These are phyloP conservation scores for Priceomyces haplophilus DNA, from an alignment of 805 yeast genomes.

Conservation along the genomic window DNA sequence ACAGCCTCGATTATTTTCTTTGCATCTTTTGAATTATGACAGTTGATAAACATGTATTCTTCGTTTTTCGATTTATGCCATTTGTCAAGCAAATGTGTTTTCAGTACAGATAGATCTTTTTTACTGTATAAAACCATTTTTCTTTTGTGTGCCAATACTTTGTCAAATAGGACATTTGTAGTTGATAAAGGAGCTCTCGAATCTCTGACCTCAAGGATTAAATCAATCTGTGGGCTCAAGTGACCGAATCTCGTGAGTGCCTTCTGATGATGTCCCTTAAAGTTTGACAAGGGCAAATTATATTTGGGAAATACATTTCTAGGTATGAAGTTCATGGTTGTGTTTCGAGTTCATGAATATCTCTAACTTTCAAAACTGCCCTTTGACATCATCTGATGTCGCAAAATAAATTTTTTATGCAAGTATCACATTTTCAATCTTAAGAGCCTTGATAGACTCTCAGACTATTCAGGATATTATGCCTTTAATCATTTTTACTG, in stretches of 20 bases:
- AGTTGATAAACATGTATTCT: constrained; percentile 50
- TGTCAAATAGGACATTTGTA: constrained; percentile 73
- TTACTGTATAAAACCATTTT: constrained; percentile 75
- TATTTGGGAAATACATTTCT: constrained; percentile 71
- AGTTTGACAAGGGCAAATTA: constrained; percentile 67
- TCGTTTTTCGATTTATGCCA: constrained; percentile 34
- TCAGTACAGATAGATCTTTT: constrained; percentile 56
- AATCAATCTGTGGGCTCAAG: constrained; percentile 74
- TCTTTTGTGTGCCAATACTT: constrained; percentile 52
- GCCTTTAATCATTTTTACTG: constrained; percentile 85
- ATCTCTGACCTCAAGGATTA: constrained; percentile 83
- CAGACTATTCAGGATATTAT: constrained; percentile 32
- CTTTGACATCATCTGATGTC: neutral
- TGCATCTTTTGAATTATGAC: constrained; percentile 51
- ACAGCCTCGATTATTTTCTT: constrained; percentile 48
- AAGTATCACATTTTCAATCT: too few relatives aligned
- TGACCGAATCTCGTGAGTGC: constrained; percentile 68
- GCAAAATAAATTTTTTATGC: neutral
- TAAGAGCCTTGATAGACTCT: too few relatives aligned
- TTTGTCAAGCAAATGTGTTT: constrained; percentile 26
- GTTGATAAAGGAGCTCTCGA: constrained; percentile 86
- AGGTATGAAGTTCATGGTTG: constrained; percentile 55
- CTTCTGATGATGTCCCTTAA: constrained; percentile 86
- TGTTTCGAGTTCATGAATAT: too few relatives aligned
- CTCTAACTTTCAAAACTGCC: neutral